phyloP scores from a whole-genome alignment of 1,139 yeast genomes.

The Magnusiomyces fungicola region DNA sequence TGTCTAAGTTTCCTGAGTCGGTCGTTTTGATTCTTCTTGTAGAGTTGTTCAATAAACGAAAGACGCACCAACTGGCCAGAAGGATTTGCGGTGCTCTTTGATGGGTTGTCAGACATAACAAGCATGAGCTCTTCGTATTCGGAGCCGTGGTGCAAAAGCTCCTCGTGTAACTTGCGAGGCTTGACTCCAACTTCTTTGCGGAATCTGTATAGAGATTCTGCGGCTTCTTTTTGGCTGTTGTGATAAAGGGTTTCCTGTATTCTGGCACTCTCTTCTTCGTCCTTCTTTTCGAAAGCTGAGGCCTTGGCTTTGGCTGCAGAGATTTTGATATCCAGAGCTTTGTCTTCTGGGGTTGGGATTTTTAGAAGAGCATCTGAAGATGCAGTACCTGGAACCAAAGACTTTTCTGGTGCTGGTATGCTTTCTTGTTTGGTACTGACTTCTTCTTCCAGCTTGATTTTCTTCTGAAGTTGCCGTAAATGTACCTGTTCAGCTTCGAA shows the following conservation, averaged over 20 bases:
- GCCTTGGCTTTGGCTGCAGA: conserved; percentile 1
- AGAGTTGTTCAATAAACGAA: conserved; percentile 36
- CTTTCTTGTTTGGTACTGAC: neutral
- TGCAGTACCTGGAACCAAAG: neutral
- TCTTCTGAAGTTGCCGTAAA: conserved; percentile 1
- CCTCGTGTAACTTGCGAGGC: conserved; percentile 46
- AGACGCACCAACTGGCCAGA: conserved; percentile 37
- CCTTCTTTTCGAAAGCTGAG: neutral
- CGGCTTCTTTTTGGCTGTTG: conserved; percentile 15
- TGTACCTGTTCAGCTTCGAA: conserved; percentile 2
- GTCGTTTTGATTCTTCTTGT: conserved; percentile 32
- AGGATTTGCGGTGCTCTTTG: conserved; percentile 9
- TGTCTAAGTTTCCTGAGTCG: conserved; percentile 17
- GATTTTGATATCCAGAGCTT: neutral
- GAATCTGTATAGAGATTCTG: conserved; percentile 18
- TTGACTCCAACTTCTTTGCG: conserved; percentile 24
- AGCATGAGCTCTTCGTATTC: conserved; percentile 91
- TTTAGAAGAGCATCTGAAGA: neutral
- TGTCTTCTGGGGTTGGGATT: neutral
- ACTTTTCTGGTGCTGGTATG: neutral
- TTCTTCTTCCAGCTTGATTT: conserved; percentile 2
- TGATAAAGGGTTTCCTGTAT: neutral
- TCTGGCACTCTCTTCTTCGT: neutral
- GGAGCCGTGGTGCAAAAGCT: conserved; percentile 58
- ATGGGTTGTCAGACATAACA: conserved; percentile 33